Conservation (phyloP, 2,329 filamentous ascomycete species). For the Didymella sp. region DNA sequence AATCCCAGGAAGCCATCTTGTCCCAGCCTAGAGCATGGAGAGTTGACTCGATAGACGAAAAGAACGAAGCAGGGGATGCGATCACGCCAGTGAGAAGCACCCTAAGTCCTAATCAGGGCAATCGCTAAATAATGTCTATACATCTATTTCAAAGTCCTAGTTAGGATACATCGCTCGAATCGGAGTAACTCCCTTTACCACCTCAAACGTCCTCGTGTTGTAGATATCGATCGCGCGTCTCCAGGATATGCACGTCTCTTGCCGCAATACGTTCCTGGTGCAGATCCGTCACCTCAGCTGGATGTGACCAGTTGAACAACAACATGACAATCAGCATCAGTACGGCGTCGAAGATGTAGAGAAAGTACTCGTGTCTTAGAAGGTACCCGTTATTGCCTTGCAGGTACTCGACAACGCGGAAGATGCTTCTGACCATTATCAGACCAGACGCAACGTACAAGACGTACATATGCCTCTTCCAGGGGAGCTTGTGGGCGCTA, state of each 20-base stretch:
- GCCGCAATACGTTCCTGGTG: slow-evolving; percentile 3
- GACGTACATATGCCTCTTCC: neutral
- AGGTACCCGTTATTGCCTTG: slow-evolving; percentile 55
- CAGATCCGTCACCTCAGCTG: slow-evolving; percentile 30
- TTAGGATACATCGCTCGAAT: neutral
- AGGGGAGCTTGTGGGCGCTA: neutral
- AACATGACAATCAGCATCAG: slow-evolving; percentile 54
- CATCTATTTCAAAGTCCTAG: neutral
- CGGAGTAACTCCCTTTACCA: neutral
- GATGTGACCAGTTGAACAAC: slow-evolving; percentile 48
- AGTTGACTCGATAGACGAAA: neutral
- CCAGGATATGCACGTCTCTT: neutral
- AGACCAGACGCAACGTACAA: slow-evolving; percentile 45
- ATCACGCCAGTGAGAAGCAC: neutral
- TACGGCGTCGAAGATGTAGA: slow-evolving; percentile 57
- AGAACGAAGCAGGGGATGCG: neutral
- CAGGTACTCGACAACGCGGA: slow-evolving; percentile 59
- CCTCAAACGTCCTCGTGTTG: neutral
- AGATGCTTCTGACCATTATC: slow-evolving; percentile 59
- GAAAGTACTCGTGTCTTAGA: slow-evolving; percentile 51
- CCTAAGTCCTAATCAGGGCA: too few species aligned
- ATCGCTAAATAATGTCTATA: neutral
- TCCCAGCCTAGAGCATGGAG: neutral
- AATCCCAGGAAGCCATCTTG: slow-evolving; percentile 5
- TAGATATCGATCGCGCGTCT: neutral